Evolutionary conservation across 805 yeast genomes (phyloP), one percentile per base, ranked within the genome.

Genomic region (Limtongozyma cylindracea): DNA sequence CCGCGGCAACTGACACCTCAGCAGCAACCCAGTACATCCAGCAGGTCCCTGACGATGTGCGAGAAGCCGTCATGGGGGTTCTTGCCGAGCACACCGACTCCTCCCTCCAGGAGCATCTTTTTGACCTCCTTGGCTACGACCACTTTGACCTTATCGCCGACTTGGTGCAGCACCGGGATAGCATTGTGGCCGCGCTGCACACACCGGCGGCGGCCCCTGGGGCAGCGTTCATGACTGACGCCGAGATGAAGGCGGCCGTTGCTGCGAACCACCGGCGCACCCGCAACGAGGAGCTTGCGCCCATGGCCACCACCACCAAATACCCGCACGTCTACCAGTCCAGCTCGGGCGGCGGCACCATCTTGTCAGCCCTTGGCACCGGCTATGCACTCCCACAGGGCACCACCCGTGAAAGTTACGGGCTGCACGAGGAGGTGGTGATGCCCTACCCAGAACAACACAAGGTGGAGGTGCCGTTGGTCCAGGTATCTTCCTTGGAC

Each of bases 91-190:
- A 47, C 11, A 44, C 53, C 7, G 70, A 65, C 19, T 72, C 61
- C 17, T 65, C 60, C 18, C 34, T 74, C 8, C 93, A 82, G 35
- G 64, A 74, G 5, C 47, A 61, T 5, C 44, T 88, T 19, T 65
- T 77, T 27, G 94, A 80, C 38, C 51, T 76, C 6, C 41, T 88
- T 1, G 98, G 98, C 0, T 72, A 66, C 32, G 93, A 78, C 13
- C 73, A 77, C 36, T 57, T 88, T 28, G 94, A 78, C 24, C 43
- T 82, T 22, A 73, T 82, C 7, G 56, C 78, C 2, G 57, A 53
- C 20, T 43, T 78, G 8, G 39, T 77, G 4, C 57, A 56, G 23
- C 43, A 60, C 22, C 58, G 53, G 31, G 17, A 15, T 15, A 7
- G 6, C 17, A 33, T 33, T 0, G 35, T 33, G 10, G 19, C 53